A percentile compares a stretch with the other conserved stretches of the same genome.
These are phyloP conservation scores for Phoma sp. DNA, from an alignment of 2,329 filamentous ascomycete species.

Conservation along the genomic window DNA sequence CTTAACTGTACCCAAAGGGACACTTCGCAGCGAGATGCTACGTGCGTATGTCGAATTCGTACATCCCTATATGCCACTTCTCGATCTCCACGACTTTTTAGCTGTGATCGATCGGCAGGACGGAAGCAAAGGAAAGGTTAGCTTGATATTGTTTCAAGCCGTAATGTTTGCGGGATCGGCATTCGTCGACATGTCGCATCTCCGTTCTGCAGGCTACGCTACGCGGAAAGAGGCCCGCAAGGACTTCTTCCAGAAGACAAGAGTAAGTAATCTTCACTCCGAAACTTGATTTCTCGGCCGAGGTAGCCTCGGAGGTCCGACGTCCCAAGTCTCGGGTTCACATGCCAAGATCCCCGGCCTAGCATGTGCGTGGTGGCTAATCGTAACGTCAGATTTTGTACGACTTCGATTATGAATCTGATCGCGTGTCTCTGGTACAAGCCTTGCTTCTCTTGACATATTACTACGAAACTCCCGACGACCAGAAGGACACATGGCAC, in stretches of 20 bases:
- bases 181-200: constrained; percentile 79
- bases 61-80: constrained; percentile 89
- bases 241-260: constrained; percentile 85
- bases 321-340: constrained; percentile 1
- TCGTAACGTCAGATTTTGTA: constrained; percentile 70
- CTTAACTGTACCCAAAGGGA: constrained; percentile 72
- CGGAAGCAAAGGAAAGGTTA: constrained; percentile 73
- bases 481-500: constrained; percentile 97
- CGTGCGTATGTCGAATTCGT: constrained; percentile 87
- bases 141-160: constrained; percentile 87
- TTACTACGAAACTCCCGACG: constrained; percentile 96
- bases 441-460: constrained; percentile 91
- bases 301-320: constrained; percentile 7
- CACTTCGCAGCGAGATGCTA: constrained; percentile 79
- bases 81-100: constrained; percentile 70
- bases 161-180: constrained; percentile 94
- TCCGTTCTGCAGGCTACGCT: constrained; percentile 77
- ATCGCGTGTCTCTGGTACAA: constrained; percentile 87
- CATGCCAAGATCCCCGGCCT: constrained; percentile 4
- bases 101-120: constrained; percentile 68
- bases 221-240: constrained; percentile 83
- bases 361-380: constrained; percentile 2
- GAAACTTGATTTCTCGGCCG: constrained; percentile 14
- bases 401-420: constrained; percentile 93
- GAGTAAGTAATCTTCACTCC: constrained; percentile 61